Evolutionary conservation across 2,329 filamentous ascomycete species (phyloP).

Genomic region (Hortaea werneckii): DNA sequence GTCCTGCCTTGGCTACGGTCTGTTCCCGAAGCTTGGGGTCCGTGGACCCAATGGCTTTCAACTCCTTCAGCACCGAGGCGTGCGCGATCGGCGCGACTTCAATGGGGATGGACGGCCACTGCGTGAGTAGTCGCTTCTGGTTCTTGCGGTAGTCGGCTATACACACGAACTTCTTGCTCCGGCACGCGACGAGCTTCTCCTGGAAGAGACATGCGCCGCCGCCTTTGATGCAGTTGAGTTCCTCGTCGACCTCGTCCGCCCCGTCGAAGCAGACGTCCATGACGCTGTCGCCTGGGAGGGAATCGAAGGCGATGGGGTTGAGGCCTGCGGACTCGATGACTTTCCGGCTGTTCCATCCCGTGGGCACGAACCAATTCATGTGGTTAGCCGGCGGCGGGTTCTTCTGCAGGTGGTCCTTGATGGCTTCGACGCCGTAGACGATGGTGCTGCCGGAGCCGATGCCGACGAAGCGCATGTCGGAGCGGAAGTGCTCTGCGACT

Average conservation of each 20-base stretch:
- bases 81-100: slow-evolving; percentile 84
- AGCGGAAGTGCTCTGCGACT: slow-evolving; percentile 60
- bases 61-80: slow-evolving; percentile 61
- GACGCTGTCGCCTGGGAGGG: slow-evolving; percentile 52
- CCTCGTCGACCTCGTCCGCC: slow-evolving; percentile 90
- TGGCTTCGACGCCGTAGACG: slow-evolving; percentile 75
- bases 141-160: slow-evolving; percentile 77
- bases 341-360: slow-evolving; percentile 80
- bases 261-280: slow-evolving; percentile 93
- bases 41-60: slow-evolving; percentile 62
- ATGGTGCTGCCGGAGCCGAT: slow-evolving; percentile 77
- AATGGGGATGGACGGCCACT: slow-evolving; percentile 81
- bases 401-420: slow-evolving; percentile 47
- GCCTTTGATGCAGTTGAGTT: slow-evolving; percentile 94
- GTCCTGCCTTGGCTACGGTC: slow-evolving; percentile 66
- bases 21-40: slow-evolving; percentile 63
- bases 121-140: slow-evolving; percentile 59
- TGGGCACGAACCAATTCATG: slow-evolving; percentile 78
- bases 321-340: slow-evolving; percentile 74
- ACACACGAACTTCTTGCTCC: slow-evolving; percentile 21
- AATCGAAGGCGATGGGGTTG: slow-evolving; percentile 65
- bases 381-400: slow-evolving; percentile 36
- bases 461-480: slow-evolving; percentile 55
- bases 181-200: slow-evolving; percentile 85
- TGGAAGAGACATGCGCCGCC: slow-evolving; percentile 96